Evolutionary conservation across 1,284 basidiomycete genomes (phyloP), one percentile per base, ranked within the genome.

Genomic region (Puccinia polysora): DNA sequence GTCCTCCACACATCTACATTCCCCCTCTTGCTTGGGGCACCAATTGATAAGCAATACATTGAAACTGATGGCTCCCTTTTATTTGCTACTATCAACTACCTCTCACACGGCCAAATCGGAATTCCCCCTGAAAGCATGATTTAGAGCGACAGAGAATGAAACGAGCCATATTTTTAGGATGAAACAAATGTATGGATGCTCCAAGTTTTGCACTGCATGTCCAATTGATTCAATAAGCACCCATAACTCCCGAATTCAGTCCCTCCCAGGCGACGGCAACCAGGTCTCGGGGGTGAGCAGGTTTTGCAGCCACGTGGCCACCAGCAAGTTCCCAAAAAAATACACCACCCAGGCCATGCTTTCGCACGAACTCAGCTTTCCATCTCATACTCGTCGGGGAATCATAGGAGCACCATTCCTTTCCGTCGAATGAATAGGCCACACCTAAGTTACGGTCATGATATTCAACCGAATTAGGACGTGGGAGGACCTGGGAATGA

Each of bases 301-400:
- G 59, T 30, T 60, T 63, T 5, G 56, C 56, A 4, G 58, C 68
- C 28, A 62, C 58, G 63, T 71, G 68, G 18, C 68, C 68, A 8
- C 68, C 68, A 30, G 68, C 68, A 40, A 71, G 68, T 25, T 71
- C 68, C 68, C 68, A 71, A 59, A 71, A 71, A 28, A 71, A 71
- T 1, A 71, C 40, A 14, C 68, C 68, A 7, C 68, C 68, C 23
- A 71, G 59, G 25, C 59, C 59, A 2, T 49, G 56, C 30, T 63
- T 30, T 18, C 47, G 59, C 18, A 71, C 68, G 36, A 71, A 71
- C 12, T 59, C 32, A 71, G 49, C 43, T 34, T 71, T 71, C 68
- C 68, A 71, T 2, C 1, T 20, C 34, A 71, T 62, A 40, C 68
- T 71, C 8, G 56, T 62, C 4, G 68, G 68, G 4, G 56, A 34